Evolutionary conservation across 2,329 filamentous ascomycete genomes (phyloP), one percentile per base, ranked within the genome.

Genomic region (Penicillium sp.): DNA sequence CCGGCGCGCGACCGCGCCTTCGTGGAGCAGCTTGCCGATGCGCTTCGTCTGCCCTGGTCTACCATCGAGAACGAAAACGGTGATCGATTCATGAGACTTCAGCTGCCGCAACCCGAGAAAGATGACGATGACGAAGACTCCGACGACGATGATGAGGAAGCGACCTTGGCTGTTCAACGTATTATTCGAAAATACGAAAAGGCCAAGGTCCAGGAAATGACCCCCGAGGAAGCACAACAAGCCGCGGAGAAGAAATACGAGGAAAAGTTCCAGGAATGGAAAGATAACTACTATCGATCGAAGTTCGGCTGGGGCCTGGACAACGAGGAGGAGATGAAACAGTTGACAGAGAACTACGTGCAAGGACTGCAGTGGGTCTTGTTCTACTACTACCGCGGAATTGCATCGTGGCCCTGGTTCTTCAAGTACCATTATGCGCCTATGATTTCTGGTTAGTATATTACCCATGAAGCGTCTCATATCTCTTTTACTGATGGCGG

Each of bases 381-480:
- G 40, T 96, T 86, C 69, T 98, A 98, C 74, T 98, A 98, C 71
- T 98, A 98, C 72, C 85, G 85, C 44, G 93, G 93, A 52, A 93
- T 98, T 50, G 93, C 89, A 13, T 97, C 91, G 10, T 98, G 93
- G 93, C 89, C 93, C 11, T 98, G 93, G 93, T 98, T 87, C 72
- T 98, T 96, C 69, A 77, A 78, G 50, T 98, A 95, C 69, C 94
- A 98, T 70, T 98, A 98, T 69, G 87, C 94, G 8, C 93, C 93
- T 1, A 89, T 97, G 81, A 98, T 96, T 47, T 94, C 89, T 55
- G 84, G 83, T 85, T 71, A 53, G 57, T 56, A 7, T 14, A 32
- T 26, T 2, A 11, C 6, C 29, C 10, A 26, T 9, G 26, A 7
- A 22, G 29, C 9, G 31, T 29, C 44, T 11, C 4, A n/a, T 40